Evolutionary conservation across 371 early-diverging fungal genomes (phyloP).

Genomic region (Mortierella sp.): DNA sequence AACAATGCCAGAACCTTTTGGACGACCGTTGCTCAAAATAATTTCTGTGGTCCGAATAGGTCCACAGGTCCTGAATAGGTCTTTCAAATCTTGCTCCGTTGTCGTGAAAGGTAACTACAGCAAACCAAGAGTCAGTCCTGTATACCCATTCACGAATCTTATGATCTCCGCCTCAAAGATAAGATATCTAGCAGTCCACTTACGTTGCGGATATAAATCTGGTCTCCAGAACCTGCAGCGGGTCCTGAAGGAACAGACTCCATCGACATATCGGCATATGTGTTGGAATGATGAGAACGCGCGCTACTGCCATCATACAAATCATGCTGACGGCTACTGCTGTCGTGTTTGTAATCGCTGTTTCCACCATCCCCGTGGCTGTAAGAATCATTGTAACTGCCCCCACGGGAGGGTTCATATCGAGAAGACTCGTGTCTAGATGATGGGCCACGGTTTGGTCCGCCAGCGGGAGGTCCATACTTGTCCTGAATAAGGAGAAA

Average conservation of each 20-base stretch:
- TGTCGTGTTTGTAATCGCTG: constrained; percentile 28
- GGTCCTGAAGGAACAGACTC: constrained; percentile 49
- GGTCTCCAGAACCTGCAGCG: constrained; percentile 57
- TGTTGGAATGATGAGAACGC: constrained; percentile 11
- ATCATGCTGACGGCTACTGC: constrained; percentile 21
- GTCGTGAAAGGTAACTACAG: constrained; percentile 72
- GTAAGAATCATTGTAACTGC: constrained; percentile 14
- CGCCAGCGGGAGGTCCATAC: constrained; percentile 46
- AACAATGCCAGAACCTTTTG: constrained; percentile 74
- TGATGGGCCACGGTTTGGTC: constrained; percentile 15
- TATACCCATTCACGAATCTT: neutral
- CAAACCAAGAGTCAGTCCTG: neutral
- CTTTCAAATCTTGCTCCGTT: constrained; percentile 75
- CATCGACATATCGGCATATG: constrained; percentile 27
- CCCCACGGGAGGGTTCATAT: neutral
- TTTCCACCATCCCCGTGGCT: constrained; percentile 21
- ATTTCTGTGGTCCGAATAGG: constrained; percentile 67
- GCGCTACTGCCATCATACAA: constrained; percentile 18
- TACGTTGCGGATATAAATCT: constrained; percentile 73
- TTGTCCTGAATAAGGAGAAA: constrained; percentile 36
- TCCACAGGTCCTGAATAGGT: constrained; percentile 74
- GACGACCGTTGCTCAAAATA: constrained; percentile 63
- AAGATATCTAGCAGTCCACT: constrained; percentile 14
- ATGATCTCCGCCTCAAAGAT: too few relatives aligned
- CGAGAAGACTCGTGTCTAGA: constrained; percentile 8